A percentile compares a stretch with the other conserved stretches of the same genome.
phyloP scores from a whole-genome alignment of 1,139 yeast genomes.

The Wickerhamomyces sp. region DNA sequence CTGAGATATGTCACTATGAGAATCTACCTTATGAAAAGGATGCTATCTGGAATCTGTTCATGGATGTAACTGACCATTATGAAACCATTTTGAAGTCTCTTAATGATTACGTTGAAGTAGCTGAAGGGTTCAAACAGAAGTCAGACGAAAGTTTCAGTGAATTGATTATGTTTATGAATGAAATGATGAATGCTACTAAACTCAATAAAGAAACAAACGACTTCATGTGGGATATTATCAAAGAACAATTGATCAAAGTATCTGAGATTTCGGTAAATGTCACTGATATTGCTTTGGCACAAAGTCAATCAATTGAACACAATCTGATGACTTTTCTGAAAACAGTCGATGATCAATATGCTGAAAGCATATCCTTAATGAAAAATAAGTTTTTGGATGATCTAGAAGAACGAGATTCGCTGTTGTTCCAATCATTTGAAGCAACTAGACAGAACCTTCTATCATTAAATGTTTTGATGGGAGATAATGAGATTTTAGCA shows the following conservation, averaged over 20 bases:
- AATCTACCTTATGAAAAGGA: conserved; percentile 50
- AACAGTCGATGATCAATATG: conserved; percentile 6
- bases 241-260: conserved; percentile 11
- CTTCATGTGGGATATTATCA: conserved; percentile 12
- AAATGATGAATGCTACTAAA: conserved; percentile 6
- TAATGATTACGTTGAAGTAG: conserved; percentile 14
- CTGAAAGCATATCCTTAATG: conserved; percentile 7
- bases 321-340: conserved; percentile 10
- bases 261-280: conserved; percentile 12
- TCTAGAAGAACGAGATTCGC: conserved; percentile 9
- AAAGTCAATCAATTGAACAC: conserved; percentile 9
- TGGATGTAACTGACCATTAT: conserved; percentile 40
- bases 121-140: conserved; percentile 16
- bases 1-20: conserved; percentile 45
- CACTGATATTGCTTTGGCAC: conserved; percentile 9
- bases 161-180: conserved; percentile 13
- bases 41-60: conserved; percentile 41
- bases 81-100: conserved; percentile 22
- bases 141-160: conserved; percentile 13
- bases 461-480: not conserved
- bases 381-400: conserved; percentile 11
- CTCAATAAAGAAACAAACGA: conserved; percentile 8
- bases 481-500: not conserved
- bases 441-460: conserved; percentile 1
- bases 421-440: conserved; percentile 8